phyloP scores from a whole-genome alignment of 768 basidiomycete genomes.

The Mycena polygramma region DNA sequence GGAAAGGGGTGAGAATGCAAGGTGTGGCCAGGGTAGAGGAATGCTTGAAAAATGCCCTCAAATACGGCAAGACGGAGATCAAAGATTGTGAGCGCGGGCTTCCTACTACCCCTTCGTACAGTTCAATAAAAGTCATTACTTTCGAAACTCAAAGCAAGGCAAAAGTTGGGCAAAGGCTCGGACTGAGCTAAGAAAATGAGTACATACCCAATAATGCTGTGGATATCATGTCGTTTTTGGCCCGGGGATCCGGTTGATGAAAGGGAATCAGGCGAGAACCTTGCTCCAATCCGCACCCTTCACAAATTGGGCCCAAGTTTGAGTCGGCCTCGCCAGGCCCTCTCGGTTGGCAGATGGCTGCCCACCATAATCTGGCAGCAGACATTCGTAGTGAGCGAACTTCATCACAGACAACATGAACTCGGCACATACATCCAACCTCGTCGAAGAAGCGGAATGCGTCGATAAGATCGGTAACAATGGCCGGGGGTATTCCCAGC shows the following conservation, averaged over 20 bases:
- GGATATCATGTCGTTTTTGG: too few relatives aligned
- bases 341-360: neutral
- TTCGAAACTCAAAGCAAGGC: too few relatives aligned
- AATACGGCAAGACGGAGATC: neutral
- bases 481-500: neutral
- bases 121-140: too few relatives aligned
- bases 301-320: slow-evolving; percentile 14
- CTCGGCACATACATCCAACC: slow-evolving; percentile 20
- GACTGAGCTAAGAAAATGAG: too few relatives aligned
- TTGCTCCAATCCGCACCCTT: neutral
- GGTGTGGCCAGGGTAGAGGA: neutral
- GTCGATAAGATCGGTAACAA: neutral
- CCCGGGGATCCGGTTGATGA: too few relatives aligned
- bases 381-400: neutral
- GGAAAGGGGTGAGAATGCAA: neutral
- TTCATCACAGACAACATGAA: neutral
- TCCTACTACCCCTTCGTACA: too few relatives aligned
- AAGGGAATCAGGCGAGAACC: too few relatives aligned
- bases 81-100: neutral
- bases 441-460: slow-evolving; percentile 10
- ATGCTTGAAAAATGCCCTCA: neutral
- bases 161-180: too few relatives aligned
- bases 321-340: slow-evolving; percentile 12
- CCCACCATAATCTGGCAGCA: slow-evolving; percentile 11
- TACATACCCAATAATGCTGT: too few relatives aligned